Evolutionary conservation across 2,329 filamentous ascomycete genomes (phyloP).

Genomic region (Cercospora sojina): DNA sequence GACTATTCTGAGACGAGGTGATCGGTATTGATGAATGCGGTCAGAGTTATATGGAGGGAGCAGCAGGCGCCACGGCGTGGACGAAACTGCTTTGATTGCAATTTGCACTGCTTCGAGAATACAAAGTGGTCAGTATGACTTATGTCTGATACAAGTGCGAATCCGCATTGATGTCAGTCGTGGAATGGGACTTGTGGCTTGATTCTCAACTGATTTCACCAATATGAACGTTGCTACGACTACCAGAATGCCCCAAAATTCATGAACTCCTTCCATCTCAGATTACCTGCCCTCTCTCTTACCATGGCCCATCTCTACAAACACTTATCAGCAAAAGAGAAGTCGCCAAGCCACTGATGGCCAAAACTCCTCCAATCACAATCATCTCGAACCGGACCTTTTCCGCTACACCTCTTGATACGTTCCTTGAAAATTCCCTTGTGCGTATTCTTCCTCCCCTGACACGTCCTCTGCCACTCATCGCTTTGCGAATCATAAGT

Average conservation of each 20-base stretch:
- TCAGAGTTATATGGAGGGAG: no score
- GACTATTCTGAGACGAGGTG: constrained; percentile 52
- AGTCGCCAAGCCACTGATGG: not conserved
- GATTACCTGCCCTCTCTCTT: no score
- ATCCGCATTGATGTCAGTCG: not conserved
- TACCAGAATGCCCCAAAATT: no score
- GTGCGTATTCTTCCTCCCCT: constrained; percentile 7
- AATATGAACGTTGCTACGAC: not conserved
- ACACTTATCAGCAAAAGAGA: constrained; percentile 1
- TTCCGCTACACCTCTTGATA: not conserved
- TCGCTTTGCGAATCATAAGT: constrained; percentile 8
- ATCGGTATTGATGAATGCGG: constrained; percentile 3
- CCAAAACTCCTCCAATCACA: not conserved
- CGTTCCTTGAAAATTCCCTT: not conserved
- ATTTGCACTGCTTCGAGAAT: not conserved
- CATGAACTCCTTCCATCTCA: no score
- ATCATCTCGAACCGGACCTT: not conserved
- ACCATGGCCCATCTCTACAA: no score
- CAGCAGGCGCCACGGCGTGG: not conserved
- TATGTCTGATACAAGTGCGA: not conserved
- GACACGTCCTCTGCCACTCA: constrained; percentile 6
- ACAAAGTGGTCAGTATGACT: not conserved
- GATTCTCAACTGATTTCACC: not conserved
- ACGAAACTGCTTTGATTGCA: not conserved
- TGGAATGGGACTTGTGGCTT: not conserved